Conservation (phyloP, 768 basidiomycete species). For the Kwoniella botswanensis region DNA sequence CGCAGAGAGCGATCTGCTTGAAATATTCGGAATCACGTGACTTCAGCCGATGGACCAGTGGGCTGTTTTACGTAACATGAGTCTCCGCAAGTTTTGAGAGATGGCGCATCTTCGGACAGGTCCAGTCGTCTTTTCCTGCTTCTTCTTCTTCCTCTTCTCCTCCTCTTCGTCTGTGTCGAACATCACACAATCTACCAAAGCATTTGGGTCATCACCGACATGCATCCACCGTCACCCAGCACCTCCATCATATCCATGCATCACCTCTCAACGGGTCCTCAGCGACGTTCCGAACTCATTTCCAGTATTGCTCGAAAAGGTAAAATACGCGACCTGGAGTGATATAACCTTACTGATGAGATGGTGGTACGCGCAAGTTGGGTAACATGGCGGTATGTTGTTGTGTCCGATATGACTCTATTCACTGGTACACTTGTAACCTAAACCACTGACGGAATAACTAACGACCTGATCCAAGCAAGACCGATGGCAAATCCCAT, state of each 20-base stretch:
- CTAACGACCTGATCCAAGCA: not conserved
- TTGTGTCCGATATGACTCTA: conserved; percentile 4
- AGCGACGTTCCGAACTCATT: too few relatives aligned
- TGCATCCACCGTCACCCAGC: too few relatives aligned
- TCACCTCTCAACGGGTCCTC: too few relatives aligned
- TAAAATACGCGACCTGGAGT: not conserved
- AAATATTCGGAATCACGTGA: not conserved
- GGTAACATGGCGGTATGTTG: conserved; percentile 1
- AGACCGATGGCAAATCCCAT: not conserved
- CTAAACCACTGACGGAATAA: not conserved
- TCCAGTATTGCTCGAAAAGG: not conserved
- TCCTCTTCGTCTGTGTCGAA: not conserved
- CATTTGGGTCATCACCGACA: too few relatives aligned
- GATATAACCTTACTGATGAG: conserved; percentile 26
- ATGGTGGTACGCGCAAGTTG: conserved; percentile 1
- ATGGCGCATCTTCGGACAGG: too few relatives aligned
- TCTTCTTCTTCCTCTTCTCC: not conserved
- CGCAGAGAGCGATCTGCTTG: not conserved
- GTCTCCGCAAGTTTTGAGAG: too few relatives aligned
- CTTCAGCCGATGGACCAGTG: not conserved
- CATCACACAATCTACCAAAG: not conserved
- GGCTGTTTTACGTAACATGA: not conserved
- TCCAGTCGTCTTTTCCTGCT: too few relatives aligned
- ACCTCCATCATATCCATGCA: too few relatives aligned
- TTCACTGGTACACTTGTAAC: not conserved